Percentiles rank a stretch among this genome's conserved stretches.
phyloP scores from a whole-genome alignment of 2,329 filamentous ascomycete species.

The Mollisia scopiformis region DNA sequence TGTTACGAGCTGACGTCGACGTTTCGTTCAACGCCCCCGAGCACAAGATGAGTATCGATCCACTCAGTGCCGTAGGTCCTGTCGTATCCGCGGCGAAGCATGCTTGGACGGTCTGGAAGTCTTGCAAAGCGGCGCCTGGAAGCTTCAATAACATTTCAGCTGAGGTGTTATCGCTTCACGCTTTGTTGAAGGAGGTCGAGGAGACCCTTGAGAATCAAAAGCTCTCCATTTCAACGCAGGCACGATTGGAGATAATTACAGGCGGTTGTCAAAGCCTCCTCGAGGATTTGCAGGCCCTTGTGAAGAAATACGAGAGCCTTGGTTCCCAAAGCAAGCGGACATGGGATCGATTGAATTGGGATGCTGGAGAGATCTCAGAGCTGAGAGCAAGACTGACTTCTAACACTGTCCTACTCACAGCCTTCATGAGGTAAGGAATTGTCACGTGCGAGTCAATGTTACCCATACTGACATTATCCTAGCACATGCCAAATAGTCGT shows the following conservation, averaged over 20 bases:
- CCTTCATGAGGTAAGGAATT: conserved; percentile 12
- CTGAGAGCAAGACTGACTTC: conserved; percentile 27
- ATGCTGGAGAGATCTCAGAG: conserved; percentile 24
- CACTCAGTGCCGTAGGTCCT: background rate
- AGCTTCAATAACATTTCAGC: conserved; percentile 32
- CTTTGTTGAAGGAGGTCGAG: conserved; percentile 17
- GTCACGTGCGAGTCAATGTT: no score
- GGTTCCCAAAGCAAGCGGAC: conserved; percentile 18
- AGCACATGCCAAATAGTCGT: conserved; percentile 11
- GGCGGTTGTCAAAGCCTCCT: conserved; percentile 23
- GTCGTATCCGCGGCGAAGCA: background rate
- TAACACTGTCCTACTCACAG: conserved; percentile 31
- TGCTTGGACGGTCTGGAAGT: conserved; percentile 20
- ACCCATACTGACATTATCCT: background rate
- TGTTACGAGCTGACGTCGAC: no score
- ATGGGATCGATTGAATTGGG: conserved; percentile 34
- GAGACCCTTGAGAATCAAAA: conserved; percentile 6
- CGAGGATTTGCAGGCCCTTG: conserved; percentile 16
- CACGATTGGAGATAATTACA: conserved; percentile 12
- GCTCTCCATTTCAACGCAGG: background rate
- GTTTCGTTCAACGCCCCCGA: no score
- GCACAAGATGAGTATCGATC: background rate
- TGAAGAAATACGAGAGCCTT: conserved; percentile 21
- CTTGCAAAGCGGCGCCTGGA: conserved; percentile 32
- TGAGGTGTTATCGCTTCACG: conserved; percentile 22